phyloP scores from a whole-genome alignment of 1,284 basidiomycete genomes.

The Leucoagaricus sp. region DNA sequence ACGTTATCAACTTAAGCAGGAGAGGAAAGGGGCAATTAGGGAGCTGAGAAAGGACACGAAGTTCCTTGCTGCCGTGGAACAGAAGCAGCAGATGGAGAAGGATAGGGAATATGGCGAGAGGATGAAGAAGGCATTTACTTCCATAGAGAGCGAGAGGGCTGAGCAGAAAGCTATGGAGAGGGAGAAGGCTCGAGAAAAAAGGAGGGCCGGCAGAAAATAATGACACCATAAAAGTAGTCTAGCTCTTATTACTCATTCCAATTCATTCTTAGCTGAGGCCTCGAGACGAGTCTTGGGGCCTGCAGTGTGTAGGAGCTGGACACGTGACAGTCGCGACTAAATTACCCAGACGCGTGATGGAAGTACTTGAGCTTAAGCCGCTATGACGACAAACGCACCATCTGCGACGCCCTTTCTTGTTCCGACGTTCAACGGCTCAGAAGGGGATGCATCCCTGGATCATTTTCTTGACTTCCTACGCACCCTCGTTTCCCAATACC shows the following conservation, averaged over 20 bases:
- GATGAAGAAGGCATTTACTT: slow-evolving; percentile 83
- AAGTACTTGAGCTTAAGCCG: no score
- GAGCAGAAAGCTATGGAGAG: slow-evolving; percentile 94
- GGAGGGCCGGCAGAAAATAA: slow-evolving; percentile 70
- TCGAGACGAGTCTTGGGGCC: not conserved
- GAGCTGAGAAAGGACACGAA: slow-evolving; percentile 95
- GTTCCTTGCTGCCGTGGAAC: slow-evolving; percentile 89
- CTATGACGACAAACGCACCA: slow-evolving; percentile 17
- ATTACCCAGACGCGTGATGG: slow-evolving; percentile 1
- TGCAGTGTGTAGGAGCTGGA: not conserved
- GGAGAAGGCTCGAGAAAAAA: slow-evolving; percentile 78
- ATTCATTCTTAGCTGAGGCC: no score
- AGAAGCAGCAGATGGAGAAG: slow-evolving; percentile 83
- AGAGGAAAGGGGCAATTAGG: slow-evolving; percentile 95
- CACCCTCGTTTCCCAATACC: slow-evolving; percentile 39
- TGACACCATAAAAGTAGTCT: not conserved
- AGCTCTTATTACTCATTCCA: not conserved
- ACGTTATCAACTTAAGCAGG: slow-evolving; percentile 90
- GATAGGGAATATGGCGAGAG: slow-evolving; percentile 76
- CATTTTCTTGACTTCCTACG: slow-evolving; percentile 47
- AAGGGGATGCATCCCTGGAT: slow-evolving; percentile 40
- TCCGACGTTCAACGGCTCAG: slow-evolving; percentile 42
- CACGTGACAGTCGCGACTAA: slow-evolving; percentile 8
- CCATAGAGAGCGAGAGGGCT: slow-evolving; percentile 87
- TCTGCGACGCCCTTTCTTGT: slow-evolving; percentile 36